Conservation (phyloP, 2,329 filamentous ascomycete genomes). For the Arthrobotrys pseudoclavata region DNA sequence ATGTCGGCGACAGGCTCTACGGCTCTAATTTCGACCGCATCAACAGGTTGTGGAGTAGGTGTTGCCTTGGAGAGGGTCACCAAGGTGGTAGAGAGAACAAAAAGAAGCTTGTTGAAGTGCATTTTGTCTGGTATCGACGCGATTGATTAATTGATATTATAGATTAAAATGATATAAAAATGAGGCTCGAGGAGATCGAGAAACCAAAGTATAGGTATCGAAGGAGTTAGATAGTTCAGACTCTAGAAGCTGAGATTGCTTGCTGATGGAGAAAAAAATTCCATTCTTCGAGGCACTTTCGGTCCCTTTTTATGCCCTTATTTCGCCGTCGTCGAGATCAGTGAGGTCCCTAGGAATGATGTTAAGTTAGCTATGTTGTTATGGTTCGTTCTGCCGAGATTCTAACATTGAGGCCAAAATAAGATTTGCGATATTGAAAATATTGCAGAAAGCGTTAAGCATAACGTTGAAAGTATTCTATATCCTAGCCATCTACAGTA, state of each 20-base stretch:
- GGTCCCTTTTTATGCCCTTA: neutral
- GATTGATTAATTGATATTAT: neutral
- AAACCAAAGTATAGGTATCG: neutral
- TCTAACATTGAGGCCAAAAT: neutral
- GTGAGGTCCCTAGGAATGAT: neutral
- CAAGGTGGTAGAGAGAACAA: conserved; percentile 27
- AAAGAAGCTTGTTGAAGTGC: conserved; percentile 27
- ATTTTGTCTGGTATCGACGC: neutral
- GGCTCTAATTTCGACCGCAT: neutral
- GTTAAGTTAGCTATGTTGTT: neutral
- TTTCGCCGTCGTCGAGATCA: neutral
- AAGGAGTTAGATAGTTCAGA: neutral
- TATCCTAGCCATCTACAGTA: neutral
- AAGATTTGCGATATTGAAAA: neutral
- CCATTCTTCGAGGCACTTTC: neutral
- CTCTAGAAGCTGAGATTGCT: conserved; percentile 5
- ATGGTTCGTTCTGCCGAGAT: neutral
- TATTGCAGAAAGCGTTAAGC: neutral
- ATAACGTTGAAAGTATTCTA: conserved; percentile 1
- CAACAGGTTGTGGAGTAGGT: conserved; percentile 9
- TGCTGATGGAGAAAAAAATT: conserved; percentile 13
- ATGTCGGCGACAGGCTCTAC: conserved; percentile 4
- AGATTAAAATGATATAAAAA: neutral
- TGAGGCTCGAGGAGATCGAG: neutral
- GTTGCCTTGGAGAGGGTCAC: conserved; percentile 10